phyloP scores from a whole-genome alignment of 164 flowering plant genomes.

The Nelumbo lutea region DNA sequence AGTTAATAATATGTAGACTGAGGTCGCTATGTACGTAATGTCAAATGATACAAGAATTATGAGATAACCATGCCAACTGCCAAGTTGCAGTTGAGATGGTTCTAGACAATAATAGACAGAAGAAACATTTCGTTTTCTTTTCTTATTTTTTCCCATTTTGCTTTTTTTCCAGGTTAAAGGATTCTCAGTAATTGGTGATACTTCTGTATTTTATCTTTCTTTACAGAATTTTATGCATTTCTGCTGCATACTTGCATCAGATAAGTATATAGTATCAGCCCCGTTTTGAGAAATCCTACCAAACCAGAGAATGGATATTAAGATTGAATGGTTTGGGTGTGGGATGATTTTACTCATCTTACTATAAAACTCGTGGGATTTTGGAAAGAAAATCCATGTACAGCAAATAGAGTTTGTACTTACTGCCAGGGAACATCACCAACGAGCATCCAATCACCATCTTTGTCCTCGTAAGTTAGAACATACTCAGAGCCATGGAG shows the following conservation, averaged over 20 bases:
- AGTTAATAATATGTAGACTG: slow-evolving; percentile 6
- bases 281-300: no score
- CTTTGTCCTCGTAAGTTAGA: slow-evolving; percentile 84
- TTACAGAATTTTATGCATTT: no score
- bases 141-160: no score
- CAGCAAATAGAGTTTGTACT: slow-evolving; percentile 19
- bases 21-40: neutral
- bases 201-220: no score
- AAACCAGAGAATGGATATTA: no score
- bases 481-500: slow-evolving; percentile 80
- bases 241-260: no score
- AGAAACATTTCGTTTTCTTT: no score
- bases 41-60: neutral
- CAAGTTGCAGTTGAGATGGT: slow-evolving; percentile 10
- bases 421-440: slow-evolving; percentile 97
- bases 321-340: no score
- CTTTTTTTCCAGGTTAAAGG: neutral
- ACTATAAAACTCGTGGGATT: no score
- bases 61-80: slow-evolving; percentile 1
- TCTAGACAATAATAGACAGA: neutral
- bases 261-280: no score
- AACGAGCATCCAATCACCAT: slow-evolving; percentile 92
- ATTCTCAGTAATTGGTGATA: no score
- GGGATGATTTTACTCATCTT: no score
- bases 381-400: neutral